Evolutionary conservation across 257 asterid genomes (phyloP), one percentile per base, ranked within the genome.

Genomic region (Plantago ovata): DNA sequence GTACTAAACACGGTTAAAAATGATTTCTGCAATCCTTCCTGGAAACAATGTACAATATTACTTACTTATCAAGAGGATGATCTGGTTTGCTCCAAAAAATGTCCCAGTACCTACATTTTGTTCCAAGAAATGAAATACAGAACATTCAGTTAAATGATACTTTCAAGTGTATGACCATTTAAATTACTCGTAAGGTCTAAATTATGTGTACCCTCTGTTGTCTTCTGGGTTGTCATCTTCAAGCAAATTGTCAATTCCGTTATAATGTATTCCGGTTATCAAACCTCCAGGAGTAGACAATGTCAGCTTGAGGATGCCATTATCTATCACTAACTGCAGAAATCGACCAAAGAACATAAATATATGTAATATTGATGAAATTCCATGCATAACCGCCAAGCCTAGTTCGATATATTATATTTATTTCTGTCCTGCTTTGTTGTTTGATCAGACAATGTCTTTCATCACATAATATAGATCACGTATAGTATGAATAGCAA

Each of bases 51-150:
- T 9, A 22, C n/a, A 36, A 61, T 38, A 8, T 3, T 22, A 69
- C 84, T 56, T 61, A 83, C 92, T 70, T 88, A 53, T 86, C 93
- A 39, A 64, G 32, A 0, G 46, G 65, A 40, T 60, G 56, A 9
- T 56, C 75, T 4, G 78, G 66, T 8, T 66, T 52, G 65, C 74
- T 79, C 95, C 94, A 90, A 57, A 77, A 84, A 59, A 90, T 62
- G 38, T 90, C 97, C 97, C 97, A 90, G 32, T 90, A 90, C 72
- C 97, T 89, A 38, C 22, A 70, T 62, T 61, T 5, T 12, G 39
- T 61, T 21, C 13, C 10, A n/a, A 46, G 15, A 13, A 45, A 45
- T 4, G 9, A 45, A 20, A 40, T 10, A 40, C 45, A 40, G 10
- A 4, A 40, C 36, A 28, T 40, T 40, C 45, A 40, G 45, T 13